Conservation (phyloP, 352 stramenopile genomes). For the Phytophthora citrophthora region DNA sequence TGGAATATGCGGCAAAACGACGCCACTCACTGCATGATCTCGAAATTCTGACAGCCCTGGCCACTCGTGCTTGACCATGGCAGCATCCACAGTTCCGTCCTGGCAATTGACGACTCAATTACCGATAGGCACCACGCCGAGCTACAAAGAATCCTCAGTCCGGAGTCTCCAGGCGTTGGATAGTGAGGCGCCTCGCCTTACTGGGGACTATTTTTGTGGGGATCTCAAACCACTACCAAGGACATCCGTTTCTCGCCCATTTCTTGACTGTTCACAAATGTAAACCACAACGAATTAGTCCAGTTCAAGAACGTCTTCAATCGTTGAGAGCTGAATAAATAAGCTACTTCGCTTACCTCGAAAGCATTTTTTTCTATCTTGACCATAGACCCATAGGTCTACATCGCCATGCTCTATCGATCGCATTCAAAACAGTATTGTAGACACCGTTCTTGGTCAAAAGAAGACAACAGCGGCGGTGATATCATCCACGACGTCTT, state of each 20-base stretch:
- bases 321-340: conserved; percentile 18
- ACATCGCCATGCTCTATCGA: no score
- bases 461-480: conserved; percentile 75
- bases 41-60: conserved; percentile 27
- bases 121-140: no score
- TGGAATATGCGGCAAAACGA: conserved; percentile 19
- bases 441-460: conserved; percentile 22
- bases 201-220: conserved; percentile 2
- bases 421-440: conserved; percentile 2
- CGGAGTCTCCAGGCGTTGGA: neutral
- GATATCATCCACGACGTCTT: conserved; percentile 88
- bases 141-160: neutral
- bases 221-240: neutral
- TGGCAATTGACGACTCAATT: no score
- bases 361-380: conserved; percentile 18
- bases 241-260: neutral
- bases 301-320: neutral
- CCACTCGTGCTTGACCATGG: conserved; percentile 37
- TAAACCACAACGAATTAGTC: neutral
- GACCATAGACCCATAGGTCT: neutral
- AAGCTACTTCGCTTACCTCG: conserved; percentile 16
- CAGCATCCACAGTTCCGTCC: conserved; percentile 10
- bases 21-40: conserved; percentile 25
- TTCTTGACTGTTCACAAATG: neutral
- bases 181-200: neutral